These are phyloP conservation scores for Striga asiatica DNA, from an alignment of 257 asterid species.

Conservation along the genomic window DNA sequence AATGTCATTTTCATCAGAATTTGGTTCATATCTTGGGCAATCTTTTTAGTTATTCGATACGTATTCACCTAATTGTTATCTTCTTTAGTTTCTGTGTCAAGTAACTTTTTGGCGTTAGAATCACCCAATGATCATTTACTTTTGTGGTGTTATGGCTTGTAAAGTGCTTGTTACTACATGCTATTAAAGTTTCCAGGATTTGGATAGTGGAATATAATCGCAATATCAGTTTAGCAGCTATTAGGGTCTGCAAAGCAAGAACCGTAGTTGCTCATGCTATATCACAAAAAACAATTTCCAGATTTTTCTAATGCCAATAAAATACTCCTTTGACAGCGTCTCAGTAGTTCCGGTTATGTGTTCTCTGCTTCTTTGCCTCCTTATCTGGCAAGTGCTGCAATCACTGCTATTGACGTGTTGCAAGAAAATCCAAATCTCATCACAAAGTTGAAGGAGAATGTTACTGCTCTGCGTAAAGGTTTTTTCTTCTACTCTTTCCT, in stretches of 20 bases:
- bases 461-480: constrained; percentile 47
- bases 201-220: not conserved
- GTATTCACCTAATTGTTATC: no score
- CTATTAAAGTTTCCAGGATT: no score
- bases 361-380: constrained; percentile 98
- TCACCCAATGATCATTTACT: no score
- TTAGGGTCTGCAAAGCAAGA: not conserved
- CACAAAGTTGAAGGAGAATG: constrained; percentile 50
- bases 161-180: no score
- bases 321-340: constrained; percentile 52
- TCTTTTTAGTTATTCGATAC: no score
- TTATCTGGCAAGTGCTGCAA: constrained; percentile 87
- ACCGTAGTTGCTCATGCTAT: not conserved
- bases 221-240: not conserved
- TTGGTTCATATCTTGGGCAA: no score
- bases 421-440: constrained; percentile 64
- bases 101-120: no score
- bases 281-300: not conserved
- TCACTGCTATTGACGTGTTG: constrained; percentile 71
- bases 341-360: constrained; percentile 20
- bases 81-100: no score
- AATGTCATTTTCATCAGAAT: no score
- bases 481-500: constrained; percentile 10
- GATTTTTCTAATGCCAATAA: constrained; percentile 17
- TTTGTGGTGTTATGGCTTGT: no score